These are phyloP conservation scores for Histomonas meleagridis DNA, from an alignment of 208 protist genomes.

Conservation along the genomic window DNA sequence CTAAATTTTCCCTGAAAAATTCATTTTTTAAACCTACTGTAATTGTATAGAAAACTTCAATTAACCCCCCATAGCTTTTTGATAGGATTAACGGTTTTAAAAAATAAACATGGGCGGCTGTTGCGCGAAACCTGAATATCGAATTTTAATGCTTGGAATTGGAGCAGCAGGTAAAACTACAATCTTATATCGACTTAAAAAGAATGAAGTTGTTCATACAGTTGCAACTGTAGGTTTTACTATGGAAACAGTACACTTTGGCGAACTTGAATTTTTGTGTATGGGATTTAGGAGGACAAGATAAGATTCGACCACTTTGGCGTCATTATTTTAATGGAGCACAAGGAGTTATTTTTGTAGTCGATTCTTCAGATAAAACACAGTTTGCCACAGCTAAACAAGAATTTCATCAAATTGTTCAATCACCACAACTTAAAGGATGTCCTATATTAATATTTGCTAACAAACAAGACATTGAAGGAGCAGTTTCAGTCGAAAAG, in stretches of 20 bases:
- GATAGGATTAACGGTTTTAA: too few relatives aligned
- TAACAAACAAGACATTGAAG: slow-evolving; percentile 95
- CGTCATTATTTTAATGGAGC: slow-evolving; percentile 81
- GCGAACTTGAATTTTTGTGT: slow-evolving; percentile 79
- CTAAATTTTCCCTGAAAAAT: too few relatives aligned
- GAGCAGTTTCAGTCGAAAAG: slow-evolving; percentile 81
- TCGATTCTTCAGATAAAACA: slow-evolving; percentile 80
- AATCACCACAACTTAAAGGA: slow-evolving; percentile 83
- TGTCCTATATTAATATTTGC: slow-evolving; percentile 85
- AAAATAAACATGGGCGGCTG: too few relatives aligned
- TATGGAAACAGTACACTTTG: slow-evolving; percentile 65
- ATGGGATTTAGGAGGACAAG: slow-evolving; percentile 83
- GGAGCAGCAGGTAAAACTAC: slow-evolving; percentile 67
- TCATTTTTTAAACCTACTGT: too few relatives aligned
- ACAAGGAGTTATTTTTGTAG: slow-evolving; percentile 87
- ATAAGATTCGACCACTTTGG: slow-evolving; percentile 85
- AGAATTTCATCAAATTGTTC: slow-evolving; percentile 72
- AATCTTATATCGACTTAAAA: slow-evolving; percentile 78
- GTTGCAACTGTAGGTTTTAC: slow-evolving; percentile 79
- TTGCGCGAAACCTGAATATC: too few relatives aligned
- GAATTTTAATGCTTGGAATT: slow-evolving; percentile 36
- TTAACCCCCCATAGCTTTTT: too few relatives aligned
- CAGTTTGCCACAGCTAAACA: slow-evolving; percentile 58
- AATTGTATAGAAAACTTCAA: too few relatives aligned
- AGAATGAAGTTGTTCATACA: slow-evolving; percentile 76